These are phyloP conservation scores for Leersia perrieri DNA, from an alignment of 176 grass and related monocot genomes.

Conservation along the genomic window DNA sequence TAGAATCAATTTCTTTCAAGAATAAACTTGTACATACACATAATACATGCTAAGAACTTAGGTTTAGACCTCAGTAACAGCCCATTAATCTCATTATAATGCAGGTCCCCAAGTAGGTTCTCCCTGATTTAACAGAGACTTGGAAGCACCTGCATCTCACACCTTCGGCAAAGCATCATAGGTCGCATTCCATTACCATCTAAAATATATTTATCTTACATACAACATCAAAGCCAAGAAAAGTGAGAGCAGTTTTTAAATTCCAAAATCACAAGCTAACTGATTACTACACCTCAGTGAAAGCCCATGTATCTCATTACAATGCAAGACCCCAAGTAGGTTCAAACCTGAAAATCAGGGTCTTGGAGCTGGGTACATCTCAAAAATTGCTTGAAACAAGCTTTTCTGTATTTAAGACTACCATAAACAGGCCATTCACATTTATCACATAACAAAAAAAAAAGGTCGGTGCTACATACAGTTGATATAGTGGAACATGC, in stretches of 20 bases:
- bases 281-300: conserved; percentile 13
- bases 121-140: conserved; percentile 29
- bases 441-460: neutral
- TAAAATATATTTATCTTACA: neutral
- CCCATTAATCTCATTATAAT: conserved; percentile 27
- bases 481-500: neutral
- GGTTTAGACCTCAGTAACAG: neutral
- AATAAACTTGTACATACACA: neutral
- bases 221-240: neutral
- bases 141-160: conserved; percentile 26
- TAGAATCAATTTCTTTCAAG: neutral
- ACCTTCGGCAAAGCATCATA: neutral
- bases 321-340: conserved; percentile 37
- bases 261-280: neutral
- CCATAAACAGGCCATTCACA: neutral
- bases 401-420: neutral
- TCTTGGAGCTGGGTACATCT: conserved; percentile 31
- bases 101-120: conserved; percentile 47
- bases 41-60: neutral
- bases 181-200: neutral
- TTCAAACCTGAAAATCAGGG: conserved; percentile 36
- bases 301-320: conserved; percentile 26
- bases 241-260: neutral
- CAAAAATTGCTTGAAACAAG: neutral
- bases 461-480: neutral